These are phyloP conservation scores for Trichoderma cornu-damae DNA, from an alignment of 2,329 filamentous ascomycete species.

Conservation along the genomic window DNA sequence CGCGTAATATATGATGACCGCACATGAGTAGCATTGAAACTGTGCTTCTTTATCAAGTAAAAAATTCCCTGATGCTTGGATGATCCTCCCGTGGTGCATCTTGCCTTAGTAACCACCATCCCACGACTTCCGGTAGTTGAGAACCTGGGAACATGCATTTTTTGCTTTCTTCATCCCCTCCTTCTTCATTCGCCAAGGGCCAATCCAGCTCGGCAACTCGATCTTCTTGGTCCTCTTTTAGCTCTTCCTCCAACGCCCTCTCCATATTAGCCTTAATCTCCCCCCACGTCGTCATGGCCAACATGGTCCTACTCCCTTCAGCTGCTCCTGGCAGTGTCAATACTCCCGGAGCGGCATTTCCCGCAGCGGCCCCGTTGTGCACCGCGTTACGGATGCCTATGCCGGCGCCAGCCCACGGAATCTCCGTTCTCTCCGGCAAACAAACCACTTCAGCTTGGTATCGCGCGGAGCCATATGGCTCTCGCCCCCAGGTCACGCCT, in stretches of 20 bases:
- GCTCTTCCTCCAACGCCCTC: not conserved
- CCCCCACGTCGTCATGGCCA: conserved; percentile 8
- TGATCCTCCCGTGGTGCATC: conserved; percentile 20
- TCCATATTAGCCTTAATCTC: conserved; percentile 3
- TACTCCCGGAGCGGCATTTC: not conserved
- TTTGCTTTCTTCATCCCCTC: not conserved
- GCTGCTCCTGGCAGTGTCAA: not conserved
- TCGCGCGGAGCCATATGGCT: conserved; percentile 25
- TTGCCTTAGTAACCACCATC: conserved; percentile 24
- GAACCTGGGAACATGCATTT: not conserved
- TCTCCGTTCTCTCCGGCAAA: conserved; percentile 22
- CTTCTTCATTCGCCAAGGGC: not conserved
- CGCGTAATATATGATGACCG: too few relatives aligned
- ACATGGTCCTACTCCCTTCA: not conserved
- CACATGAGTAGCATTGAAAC: not conserved
- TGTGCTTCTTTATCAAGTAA: not conserved
- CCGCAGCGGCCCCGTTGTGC: not conserved
- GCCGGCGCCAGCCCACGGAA: conserved; percentile 26
- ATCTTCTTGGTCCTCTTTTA: not conserved
- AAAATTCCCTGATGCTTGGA: conserved; percentile 21
- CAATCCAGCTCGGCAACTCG: conserved; percentile 1
- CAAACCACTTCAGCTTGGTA: conserved; percentile 21
- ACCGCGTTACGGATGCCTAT: not conserved
- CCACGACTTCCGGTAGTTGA: conserved; percentile 18
- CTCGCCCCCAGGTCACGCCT: conserved; percentile 26